These are phyloP conservation scores for Elongisporangium prolatum DNA, from an alignment of 352 stramenopile species.

Conservation along the genomic window DNA sequence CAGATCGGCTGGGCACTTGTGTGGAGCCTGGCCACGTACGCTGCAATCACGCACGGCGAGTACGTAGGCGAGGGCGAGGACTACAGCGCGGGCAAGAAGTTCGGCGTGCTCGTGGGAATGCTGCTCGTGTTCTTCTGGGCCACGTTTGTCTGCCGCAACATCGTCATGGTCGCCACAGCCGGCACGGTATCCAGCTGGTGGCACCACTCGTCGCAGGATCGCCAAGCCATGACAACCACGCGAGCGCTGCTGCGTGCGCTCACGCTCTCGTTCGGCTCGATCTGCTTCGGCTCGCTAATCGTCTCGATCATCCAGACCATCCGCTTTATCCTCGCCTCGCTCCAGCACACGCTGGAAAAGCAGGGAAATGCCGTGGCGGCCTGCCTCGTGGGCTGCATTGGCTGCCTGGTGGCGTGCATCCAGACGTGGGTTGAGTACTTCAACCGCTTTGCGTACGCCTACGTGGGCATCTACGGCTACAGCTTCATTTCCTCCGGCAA, in stretches of 20 bases:
- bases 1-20: conserved; percentile 70
- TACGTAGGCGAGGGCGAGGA: conserved; percentile 29
- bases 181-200: conserved; percentile 86
- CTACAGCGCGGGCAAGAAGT: conserved; percentile 29
- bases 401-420: conserved; percentile 55
- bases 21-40: conserved; percentile 69
- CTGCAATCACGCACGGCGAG: conserved; percentile 50
- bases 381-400: conserved; percentile 38
- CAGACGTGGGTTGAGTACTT: conserved; percentile 69
- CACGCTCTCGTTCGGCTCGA: conserved; percentile 78
- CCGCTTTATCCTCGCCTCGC: conserved; percentile 34
- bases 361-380: conserved; percentile 50
- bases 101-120: conserved; percentile 45
- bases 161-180: conserved; percentile 76
- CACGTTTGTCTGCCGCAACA: conserved; percentile 63
- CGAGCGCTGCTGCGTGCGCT: conserved; percentile 47
- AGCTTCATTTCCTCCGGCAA: conserved; percentile 45
- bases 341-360: conserved; percentile 29
- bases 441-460: conserved; percentile 72
- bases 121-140: conserved; percentile 84
- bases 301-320: conserved; percentile 75
- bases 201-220: conserved; percentile 49
- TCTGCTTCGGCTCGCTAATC: conserved; percentile 84
- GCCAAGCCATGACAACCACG: conserved; percentile 27
- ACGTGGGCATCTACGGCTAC: conserved; percentile 72